Percentiles rank a stretch among this genome's conserved stretches.
Conservation (phyloP, 2,329 filamentous ascomycete genomes). For the Ophiobolus disseminans region DNA sequence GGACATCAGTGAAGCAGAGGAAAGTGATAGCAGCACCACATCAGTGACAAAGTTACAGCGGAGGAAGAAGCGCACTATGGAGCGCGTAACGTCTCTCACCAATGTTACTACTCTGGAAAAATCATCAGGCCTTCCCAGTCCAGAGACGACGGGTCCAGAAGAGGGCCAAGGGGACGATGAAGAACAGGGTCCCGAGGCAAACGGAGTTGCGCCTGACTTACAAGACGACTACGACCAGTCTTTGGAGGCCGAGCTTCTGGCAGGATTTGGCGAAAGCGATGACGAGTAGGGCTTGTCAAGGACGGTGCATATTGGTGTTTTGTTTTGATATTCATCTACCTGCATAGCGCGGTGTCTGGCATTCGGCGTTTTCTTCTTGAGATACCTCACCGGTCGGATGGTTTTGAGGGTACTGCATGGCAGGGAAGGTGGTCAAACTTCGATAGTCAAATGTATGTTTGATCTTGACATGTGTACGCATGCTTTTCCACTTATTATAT, state of each 20-base stretch:
- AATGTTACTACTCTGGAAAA: conserved; percentile 52
- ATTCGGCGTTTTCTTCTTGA: conserved; percentile 34
- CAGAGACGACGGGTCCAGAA: conserved; percentile 49
- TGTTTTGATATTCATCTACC: conserved; percentile 22
- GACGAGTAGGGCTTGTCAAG: too few species aligned
- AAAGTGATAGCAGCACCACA: conserved; percentile 48
- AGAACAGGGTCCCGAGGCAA: conserved; percentile 48
- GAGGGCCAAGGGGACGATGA: conserved; percentile 53
- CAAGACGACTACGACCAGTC: conserved; percentile 63
- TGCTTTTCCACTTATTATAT: not conserved
- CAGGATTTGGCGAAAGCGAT: conserved; percentile 36
- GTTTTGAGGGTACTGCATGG: conserved; percentile 8
- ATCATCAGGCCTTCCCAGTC: conserved; percentile 50
- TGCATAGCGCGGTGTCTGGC: conserved; percentile 50
- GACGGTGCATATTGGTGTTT: conserved; percentile 5
- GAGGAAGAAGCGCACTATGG: conserved; percentile 57
- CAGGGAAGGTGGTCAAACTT: not conserved
- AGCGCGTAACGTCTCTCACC: conserved; percentile 55
- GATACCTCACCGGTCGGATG: conserved; percentile 15
- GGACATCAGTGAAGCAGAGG: conserved; percentile 48
- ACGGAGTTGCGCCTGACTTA: conserved; percentile 48
- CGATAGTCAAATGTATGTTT: too few species aligned
- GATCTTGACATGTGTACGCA: too few species aligned
- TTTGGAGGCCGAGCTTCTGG: conserved; percentile 53
- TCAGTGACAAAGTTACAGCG: conserved; percentile 54